These are phyloP conservation scores for Silene latifolia DNA, from an alignment of 148 eudicot species.

Conservation along the genomic window DNA sequence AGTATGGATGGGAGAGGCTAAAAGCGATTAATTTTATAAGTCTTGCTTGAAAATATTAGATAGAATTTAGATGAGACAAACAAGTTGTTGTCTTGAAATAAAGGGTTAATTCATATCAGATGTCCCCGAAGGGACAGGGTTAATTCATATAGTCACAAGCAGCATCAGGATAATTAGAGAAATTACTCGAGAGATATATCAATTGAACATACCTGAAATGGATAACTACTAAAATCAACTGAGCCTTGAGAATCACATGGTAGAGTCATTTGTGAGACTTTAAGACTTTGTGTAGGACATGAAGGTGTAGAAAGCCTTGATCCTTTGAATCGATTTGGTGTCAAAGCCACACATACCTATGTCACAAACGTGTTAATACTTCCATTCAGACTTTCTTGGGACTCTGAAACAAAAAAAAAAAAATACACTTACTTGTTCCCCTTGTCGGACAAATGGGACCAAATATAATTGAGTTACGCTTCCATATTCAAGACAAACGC, in stretches of 20 bases:
- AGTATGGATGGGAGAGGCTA: not conserved
- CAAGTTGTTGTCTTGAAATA: not conserved
- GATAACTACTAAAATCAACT: conserved; percentile 84
- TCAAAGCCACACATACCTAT: conserved; percentile 68
- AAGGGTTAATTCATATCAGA: not conserved
- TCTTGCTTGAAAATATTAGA: not conserved
- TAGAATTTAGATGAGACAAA: not conserved
- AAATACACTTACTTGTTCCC: conserved; percentile 74
- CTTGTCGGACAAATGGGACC: conserved; percentile 78
- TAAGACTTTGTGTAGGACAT: conserved; percentile 60
- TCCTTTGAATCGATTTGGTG: conserved; percentile 69
- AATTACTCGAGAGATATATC: not conserved
- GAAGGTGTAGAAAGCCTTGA: conserved; percentile 47
- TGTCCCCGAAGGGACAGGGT: too few relatives aligned
- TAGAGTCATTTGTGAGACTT: conserved; percentile 79
- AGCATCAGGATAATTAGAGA: not conserved
- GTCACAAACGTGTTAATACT: conserved; percentile 11
- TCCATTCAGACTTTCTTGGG: not conserved
- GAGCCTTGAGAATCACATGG: conserved; percentile 93
- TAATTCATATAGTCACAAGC: not conserved
- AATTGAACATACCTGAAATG: conserved; percentile 59
- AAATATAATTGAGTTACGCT: conserved; percentile 81
- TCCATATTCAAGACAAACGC: conserved; percentile 86
- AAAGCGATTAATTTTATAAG: not conserved
- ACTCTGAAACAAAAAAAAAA: not conserved